phyloP scores from a whole-genome alignment of 176 grass and related monocot species.

The Oryza australiensis region DNA sequence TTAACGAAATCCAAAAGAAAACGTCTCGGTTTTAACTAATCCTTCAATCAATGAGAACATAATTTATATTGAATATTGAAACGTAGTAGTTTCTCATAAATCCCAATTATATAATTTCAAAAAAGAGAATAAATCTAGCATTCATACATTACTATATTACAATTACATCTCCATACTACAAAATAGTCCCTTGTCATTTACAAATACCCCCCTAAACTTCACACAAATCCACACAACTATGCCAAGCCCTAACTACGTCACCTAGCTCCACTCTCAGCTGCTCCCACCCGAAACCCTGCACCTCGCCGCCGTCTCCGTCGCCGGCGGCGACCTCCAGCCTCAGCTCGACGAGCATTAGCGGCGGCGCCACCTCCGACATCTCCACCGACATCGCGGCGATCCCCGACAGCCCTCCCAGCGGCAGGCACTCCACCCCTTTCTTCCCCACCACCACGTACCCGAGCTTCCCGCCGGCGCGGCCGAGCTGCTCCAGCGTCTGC shows the following conservation, averaged over 20 bases:
- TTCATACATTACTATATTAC: neutral
- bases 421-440: constrained; percentile 36
- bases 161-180: neutral
- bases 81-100: neutral
- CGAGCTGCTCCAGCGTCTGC: constrained; percentile 56
- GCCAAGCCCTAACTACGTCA: constrained; percentile 67
- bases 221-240: constrained; percentile 50
- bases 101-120: neutral
- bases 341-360: constrained; percentile 69
- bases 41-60: no score
- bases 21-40: no score
- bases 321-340: constrained; percentile 37
- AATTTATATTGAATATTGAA: no score
- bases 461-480: constrained; percentile 50
- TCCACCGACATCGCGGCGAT: constrained; percentile 52
- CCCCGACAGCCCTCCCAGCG: constrained; percentile 16
- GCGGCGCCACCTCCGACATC: constrained; percentile 63
- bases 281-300: constrained; percentile 56
- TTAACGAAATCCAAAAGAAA: neutral
- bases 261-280: constrained; percentile 66
- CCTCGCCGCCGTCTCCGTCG: constrained; percentile 19
- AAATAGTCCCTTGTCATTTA: constrained; percentile 19
- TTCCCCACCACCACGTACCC: constrained; percentile 56
- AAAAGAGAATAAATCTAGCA: constrained; percentile 6
- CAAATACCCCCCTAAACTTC: neutral